Evolutionary conservation across 177 flowering plant species (phyloP), one percentile per base, ranked within the genome.

Genomic region (Vitis hybrid): DNA sequence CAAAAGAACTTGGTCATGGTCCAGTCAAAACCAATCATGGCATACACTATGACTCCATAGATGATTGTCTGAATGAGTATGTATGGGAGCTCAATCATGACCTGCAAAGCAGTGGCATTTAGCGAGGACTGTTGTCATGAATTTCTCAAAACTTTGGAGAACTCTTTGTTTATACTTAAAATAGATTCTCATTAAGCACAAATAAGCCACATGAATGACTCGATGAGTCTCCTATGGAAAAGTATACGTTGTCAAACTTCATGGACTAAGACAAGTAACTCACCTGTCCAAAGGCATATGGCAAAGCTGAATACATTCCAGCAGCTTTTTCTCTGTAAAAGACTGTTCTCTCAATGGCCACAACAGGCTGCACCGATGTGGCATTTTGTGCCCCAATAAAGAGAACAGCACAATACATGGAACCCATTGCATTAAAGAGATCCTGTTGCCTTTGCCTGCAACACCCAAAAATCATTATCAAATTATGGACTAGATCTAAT

Each of bases 211-310:
- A 7, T 39, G 45, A 5, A 39, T 39, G 45, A 39, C 8, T 6
- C 7, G 45, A 5, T 39, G 9, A 39, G 45, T 39, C 45, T 39
- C 45, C 45, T 39, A 39, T 39, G 45, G 45, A 39, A 39, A 39
- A 39, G 45, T 39, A 39, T 1, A 7, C 45, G 8, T 39, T 39
- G 45, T 39, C 2, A 4, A 39, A 39, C 7, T 59, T 18, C 21
- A 2, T 5, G 51, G 29, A n/a, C 9, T 56, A 15, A 55, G 10
- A 56, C 7, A 33, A 71, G 19, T 48, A 48, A 10, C n/a, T 48
- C 81, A 92, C 93, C 87, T 92, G 98, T 69, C 82, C 93, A 65
- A 90, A 85, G 22, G 97, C 98, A 73, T 93, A 93, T 11, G 98
- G 91, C 55, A 89, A 70, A 29, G 97, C 91, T 12, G 98, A 93